phyloP scores from a whole-genome alignment of 306 rosid species.

The Trifolium fragiferum region DNA sequence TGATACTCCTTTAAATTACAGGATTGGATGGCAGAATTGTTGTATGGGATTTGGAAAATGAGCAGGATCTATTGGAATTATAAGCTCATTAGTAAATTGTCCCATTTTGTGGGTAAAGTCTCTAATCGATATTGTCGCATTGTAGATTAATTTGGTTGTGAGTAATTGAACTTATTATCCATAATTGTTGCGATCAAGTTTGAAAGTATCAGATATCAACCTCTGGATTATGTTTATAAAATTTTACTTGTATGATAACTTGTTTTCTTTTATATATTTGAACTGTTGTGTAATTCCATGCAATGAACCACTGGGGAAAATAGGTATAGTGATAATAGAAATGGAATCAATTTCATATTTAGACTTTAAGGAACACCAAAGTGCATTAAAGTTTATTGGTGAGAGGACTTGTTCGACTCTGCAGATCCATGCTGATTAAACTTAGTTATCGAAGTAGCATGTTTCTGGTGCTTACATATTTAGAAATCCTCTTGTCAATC shows the following conservation, averaged over 20 bases:
- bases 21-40: conserved; percentile 92
- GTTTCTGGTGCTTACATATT: neutral
- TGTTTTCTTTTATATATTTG: conserved; percentile 22
- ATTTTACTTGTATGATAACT: conserved; percentile 4
- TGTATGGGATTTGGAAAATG: conserved; percentile 88
- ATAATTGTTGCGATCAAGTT: conserved; percentile 32
- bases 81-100: conserved; percentile 34
- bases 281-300: conserved; percentile 21
- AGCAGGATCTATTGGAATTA: conserved; percentile 63
- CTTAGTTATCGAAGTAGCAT: neutral
- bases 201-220: conserved; percentile 26
- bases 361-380: neutral
- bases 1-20: conserved; percentile 40
- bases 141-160: conserved; percentile 40
- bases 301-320: conserved; percentile 5
- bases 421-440: conserved; percentile 5
- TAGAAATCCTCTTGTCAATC: neutral
- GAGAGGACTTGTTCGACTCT: neutral
- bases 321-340: neutral
- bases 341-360: conserved; percentile 17
- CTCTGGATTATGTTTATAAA: conserved; percentile 35
- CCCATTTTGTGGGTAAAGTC: conserved; percentile 31
- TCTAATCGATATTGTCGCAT: conserved; percentile 35
- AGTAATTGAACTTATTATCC: conserved; percentile 35
- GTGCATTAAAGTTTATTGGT: neutral